Evolutionary conservation across 495 filamentous ascomycete species (phyloP).

Genomic region (Letharia columbiana): DNA sequence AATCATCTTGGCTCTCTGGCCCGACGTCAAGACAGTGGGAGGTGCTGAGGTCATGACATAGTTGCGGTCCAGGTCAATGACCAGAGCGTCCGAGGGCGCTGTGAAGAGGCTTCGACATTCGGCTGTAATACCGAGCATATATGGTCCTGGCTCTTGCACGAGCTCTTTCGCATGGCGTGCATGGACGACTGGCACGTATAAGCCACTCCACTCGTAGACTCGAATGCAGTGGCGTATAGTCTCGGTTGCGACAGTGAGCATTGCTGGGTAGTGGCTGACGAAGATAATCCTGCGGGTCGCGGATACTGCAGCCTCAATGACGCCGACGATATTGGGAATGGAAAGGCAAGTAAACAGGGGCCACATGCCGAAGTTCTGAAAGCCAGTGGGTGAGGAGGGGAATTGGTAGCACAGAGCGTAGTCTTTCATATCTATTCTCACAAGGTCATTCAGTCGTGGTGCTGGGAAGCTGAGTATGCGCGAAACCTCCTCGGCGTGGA

Average conservation of each 20-base stretch:
- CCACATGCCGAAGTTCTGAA: constrained; percentile 99
- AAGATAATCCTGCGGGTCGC: constrained; percentile 97
- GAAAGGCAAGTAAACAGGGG: constrained; percentile 93
- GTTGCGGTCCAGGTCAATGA: constrained; percentile 93
- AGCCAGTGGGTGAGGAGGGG: constrained; percentile 93
- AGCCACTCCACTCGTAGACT: constrained; percentile 96
- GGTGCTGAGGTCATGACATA: constrained; percentile 96
- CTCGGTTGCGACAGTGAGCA: constrained; percentile 92
- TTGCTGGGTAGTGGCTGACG: constrained; percentile 96
- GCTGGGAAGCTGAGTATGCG: constrained; percentile 97
- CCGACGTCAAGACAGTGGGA: constrained; percentile 72
- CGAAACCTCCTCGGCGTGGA: constrained; percentile 97
- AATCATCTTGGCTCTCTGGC: constrained; percentile 94
- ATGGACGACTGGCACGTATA: constrained; percentile 96
- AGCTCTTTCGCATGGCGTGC: constrained; percentile 93
- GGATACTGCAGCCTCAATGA: constrained; percentile 92
- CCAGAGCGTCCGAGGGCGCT: constrained; percentile 84
- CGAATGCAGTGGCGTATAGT: constrained; percentile 91
- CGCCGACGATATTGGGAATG: constrained; percentile 95
- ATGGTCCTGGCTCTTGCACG: constrained; percentile 92
- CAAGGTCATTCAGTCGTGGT: constrained; percentile 86
- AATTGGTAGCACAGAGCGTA: constrained; percentile 99
- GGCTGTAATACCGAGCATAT: constrained; percentile 93
- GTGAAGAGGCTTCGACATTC: constrained; percentile 94
- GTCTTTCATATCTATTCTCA: constrained; percentile 99